Base-by-base conservation (phyloP, 345 rosid genomes). In the Angophora floribunda region DNA sequence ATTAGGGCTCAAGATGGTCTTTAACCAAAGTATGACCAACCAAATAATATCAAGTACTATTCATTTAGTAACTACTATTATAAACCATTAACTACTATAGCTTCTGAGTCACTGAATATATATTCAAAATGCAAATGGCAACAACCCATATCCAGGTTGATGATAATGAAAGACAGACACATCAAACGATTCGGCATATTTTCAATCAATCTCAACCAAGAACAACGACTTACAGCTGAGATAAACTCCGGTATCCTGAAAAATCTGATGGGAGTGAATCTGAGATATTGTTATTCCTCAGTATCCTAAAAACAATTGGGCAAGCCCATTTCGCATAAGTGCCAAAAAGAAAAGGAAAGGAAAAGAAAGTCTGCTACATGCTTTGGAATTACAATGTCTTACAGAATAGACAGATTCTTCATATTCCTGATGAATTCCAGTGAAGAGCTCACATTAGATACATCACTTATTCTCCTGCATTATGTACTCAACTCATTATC, bases 341-440 rank as follows among this genome's bases (percentile, higher is more conserved):
- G 52, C 55, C 86, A 47, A 85, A 14, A 22, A 49, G 52, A 15
- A 55, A 51, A 41, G 10, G 6, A 51, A 88, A 10, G 59, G 51
- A 21, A 50, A 82, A 26, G 44, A 47, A 26, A 51, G 36, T 5
- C 50, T 21, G 9, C 65, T 17, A 13, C 12, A 47, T 57, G 59
- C 36, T 49, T 3, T 26, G 7, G 52, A 52, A 70, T n/a, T 50
- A 80, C n/a, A 44, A 9, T 86, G 36, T 19, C 94, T 93, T 91
- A 94, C 96, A 94, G 91, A 88, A 87, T 75, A 26, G 87, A 88
- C 79, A 94, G 87, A 50, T 65, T 89, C 88, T 88, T 92, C 91
- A 94, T 61, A 70, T 86, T 89, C 87, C 51, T 90, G 24, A 93
- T 67, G 49, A 93, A 94, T 85, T 85, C 93, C 61, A 94, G 90